Evolutionary conservation across 108 stramenopile genomes (phyloP), one percentile per base, ranked within the genome.

Genomic region (Stephanodiscus minutulus): DNA sequence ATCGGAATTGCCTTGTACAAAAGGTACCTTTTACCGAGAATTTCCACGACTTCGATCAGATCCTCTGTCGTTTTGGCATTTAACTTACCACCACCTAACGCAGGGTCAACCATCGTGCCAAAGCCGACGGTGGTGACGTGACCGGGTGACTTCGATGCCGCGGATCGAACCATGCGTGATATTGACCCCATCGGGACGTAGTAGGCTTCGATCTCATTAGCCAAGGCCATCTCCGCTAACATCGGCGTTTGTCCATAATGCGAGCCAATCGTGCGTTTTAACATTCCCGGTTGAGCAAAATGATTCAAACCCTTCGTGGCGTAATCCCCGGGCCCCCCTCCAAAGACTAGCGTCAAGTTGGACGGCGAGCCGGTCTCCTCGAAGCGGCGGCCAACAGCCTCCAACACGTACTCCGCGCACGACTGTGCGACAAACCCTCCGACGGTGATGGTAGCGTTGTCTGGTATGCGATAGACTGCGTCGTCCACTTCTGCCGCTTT

Each of bases 1-100:
- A 94, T 88, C 13, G 88, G 88, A 21, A 94, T 48, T 7, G 92
- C 86, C 70, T 91, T 94, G 84, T 91, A 91, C 76, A 87, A 77
- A 21, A 93, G 73, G 59, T 86, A 86, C 25, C 82, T 44, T 15
- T 15, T 0, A 0, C 43, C 43, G 11, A 15, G 13, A 15, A 44
- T 44, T 0, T 44, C 43, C 43, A 44, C 43, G 15, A 44, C 43
- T 15, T 44, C 12, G 15, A 88, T 86, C 8, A 70, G 25, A 57
- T 86, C 81, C 63, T 91, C 89, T 24, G 78, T 79, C 9, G 88
- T 86, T 11, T 87, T 88, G 46, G 87, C 87, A 18, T 70, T 44
- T 11, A 44, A 13, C 43, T 15, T 61, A 25, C 85, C 73, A 21
- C 74, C 54, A 3, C 73, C 78, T 12, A 64, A 66, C 21, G 77